Conservation (phyloP, 148 eudicot genomes). For the Camellia granthamiana region DNA sequence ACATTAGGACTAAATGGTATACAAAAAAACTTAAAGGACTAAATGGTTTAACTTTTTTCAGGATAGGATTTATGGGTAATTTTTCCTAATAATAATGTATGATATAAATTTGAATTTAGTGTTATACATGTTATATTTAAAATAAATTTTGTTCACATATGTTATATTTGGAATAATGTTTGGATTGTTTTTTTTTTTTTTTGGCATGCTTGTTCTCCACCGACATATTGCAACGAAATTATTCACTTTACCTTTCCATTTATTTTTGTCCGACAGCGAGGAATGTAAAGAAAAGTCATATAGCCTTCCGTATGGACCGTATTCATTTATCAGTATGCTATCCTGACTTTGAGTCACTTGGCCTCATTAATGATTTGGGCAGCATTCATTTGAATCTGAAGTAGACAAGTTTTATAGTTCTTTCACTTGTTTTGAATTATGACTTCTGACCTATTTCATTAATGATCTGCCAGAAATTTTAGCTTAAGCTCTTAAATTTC, state of each 20-base stretch:
- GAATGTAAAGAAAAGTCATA: conserved; percentile 2
- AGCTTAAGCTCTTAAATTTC: too few species aligned
- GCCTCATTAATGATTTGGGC: neutral
- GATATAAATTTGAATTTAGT: too few species aligned
- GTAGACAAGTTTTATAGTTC: neutral
- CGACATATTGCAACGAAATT: conserved; percentile 24
- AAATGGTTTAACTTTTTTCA: too few species aligned
- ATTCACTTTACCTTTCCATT: conserved; percentile 18
- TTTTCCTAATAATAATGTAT: too few species aligned
- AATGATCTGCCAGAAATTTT: too few species aligned
- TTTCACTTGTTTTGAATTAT: neutral
- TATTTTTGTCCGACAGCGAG: conserved; percentile 19
- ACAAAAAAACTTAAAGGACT: too few species aligned
- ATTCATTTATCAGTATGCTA: conserved; percentile 19
- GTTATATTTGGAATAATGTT: too few species aligned
- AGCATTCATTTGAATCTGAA: neutral
- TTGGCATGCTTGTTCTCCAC: conserved; percentile 12
- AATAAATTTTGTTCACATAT: too few species aligned
- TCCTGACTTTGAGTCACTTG: neutral
- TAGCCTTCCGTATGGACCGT: conserved; percentile 38
- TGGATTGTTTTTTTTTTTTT: too few species aligned
- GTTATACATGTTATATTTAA: too few species aligned
- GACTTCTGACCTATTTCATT: neutral
- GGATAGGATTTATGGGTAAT: too few species aligned
- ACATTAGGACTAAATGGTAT: too few species aligned